Percentiles rank a stretch among this genome's conserved stretches.
Evolutionary conservation across 2,329 filamentous ascomycete species (phyloP).

Genomic region (Arthrobotrys sinensis): DNA sequence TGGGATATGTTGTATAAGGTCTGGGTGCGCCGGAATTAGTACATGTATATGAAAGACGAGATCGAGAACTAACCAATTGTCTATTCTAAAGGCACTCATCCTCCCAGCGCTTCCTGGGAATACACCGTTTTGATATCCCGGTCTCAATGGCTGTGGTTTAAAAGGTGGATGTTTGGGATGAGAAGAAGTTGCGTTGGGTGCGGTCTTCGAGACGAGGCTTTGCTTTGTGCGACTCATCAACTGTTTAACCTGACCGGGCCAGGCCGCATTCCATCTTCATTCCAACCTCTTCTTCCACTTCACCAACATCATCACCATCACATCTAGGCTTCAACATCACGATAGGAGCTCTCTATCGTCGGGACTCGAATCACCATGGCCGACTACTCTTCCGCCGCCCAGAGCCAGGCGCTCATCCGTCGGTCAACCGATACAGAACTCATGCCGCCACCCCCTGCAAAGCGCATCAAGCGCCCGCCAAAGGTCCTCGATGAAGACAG

Average conservation of each 20-base stretch:
- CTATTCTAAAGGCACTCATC: no score
- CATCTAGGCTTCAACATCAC: conserved; percentile 1
- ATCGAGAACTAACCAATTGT: no score
- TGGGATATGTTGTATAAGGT: not conserved
- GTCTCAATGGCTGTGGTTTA: no score
- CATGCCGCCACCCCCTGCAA: conserved; percentile 86
- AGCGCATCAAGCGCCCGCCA: conserved; percentile 91
- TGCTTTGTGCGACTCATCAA: conserved; percentile 50
- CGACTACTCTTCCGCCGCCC: conserved; percentile 43
- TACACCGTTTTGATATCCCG: no score
- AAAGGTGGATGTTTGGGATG: no score
- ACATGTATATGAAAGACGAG: no score
- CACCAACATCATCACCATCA: not conserved
- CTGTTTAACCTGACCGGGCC: not conserved
- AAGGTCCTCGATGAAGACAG: conserved; percentile 93
- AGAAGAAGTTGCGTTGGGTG: no score
- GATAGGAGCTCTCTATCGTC: not conserved
- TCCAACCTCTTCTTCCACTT: conserved; percentile 1
- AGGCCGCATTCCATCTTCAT: not conserved
- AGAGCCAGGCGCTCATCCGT: conserved; percentile 73
- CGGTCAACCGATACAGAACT: conserved; percentile 79
- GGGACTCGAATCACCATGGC: conserved; percentile 36
- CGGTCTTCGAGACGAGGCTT: conserved; percentile 49
- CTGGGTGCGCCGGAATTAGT: no score
- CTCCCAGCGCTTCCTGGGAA: not conserved